phyloP scores from a whole-genome alignment of 768 basidiomycete species.

The Lactarius quietus region DNA sequence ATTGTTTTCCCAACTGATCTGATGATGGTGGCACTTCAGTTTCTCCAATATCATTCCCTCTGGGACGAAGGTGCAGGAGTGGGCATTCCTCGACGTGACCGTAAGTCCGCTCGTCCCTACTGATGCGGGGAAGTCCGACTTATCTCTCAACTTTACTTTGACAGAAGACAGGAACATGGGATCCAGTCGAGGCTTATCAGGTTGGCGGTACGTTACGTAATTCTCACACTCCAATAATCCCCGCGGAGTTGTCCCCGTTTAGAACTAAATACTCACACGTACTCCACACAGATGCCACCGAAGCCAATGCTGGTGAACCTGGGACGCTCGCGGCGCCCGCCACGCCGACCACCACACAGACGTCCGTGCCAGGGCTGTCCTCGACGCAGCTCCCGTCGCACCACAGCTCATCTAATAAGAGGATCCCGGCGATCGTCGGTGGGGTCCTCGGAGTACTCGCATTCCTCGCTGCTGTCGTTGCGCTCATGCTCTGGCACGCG shows the following conservation, averaged over 20 bases:
- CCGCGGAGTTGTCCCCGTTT: neutral
- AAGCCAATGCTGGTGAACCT: neutral
- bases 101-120: neutral
- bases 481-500: conserved; percentile 3
- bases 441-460: conserved; percentile 5
- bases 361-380: conserved; percentile 6
- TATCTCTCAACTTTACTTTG: neutral
- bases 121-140: neutral
- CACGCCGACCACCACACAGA: conserved; percentile 6
- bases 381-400: neutral
- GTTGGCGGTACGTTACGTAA: conserved; percentile 9
- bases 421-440: neutral
- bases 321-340: neutral
- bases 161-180: conserved; percentile 1
- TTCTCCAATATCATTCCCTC: conserved; percentile 5
- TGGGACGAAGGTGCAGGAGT: conserved; percentile 8
- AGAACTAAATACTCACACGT: neutral
- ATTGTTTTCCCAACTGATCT: neutral
- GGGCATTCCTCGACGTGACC: conserved; percentile 17
- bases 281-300: neutral
- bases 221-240: neutral
- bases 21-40: neutral
- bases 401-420: neutral
- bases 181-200: conserved; percentile 9
- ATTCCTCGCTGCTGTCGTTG: neutral